A percentile compares a stretch with the other conserved stretches of the same genome.
phyloP scores from a whole-genome alignment of 306 rosid species.

The Cicer judaicum region DNA sequence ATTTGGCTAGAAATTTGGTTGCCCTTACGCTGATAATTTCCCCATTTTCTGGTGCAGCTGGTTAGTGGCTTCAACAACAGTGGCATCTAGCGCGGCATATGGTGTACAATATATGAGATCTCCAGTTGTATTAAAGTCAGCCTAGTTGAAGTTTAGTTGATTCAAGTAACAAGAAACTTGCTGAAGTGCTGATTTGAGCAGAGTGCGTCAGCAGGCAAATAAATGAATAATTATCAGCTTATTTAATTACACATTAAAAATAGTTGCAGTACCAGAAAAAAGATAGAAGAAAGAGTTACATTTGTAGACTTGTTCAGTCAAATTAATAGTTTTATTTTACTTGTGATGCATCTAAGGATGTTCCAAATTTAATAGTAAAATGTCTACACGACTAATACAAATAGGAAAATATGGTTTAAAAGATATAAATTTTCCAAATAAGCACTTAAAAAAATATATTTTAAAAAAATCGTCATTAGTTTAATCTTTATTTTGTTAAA shows the following conservation, averaged over 20 bases:
- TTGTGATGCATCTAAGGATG: not conserved
- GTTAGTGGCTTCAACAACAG: constrained; percentile 89
- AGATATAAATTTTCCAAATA: too few species aligned
- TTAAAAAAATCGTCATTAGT: too few species aligned
- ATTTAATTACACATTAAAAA: constrained; percentile 1
- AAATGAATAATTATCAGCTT: not conserved
- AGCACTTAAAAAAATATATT: too few species aligned
- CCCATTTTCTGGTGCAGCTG: constrained; percentile 62
- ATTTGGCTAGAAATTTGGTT: not conserved
- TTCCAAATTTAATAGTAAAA: not conserved
- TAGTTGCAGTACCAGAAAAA: not conserved
- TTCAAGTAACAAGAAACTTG: not conserved
- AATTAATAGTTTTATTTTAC: not conserved
- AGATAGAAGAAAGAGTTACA: not conserved
- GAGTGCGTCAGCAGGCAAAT: constrained; percentile 1
- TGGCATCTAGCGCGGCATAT: constrained; percentile 40
- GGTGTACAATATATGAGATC: constrained; percentile 37
- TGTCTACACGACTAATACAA: not conserved
- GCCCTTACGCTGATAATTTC: constrained; percentile 5
- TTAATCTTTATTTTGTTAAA: too few species aligned
- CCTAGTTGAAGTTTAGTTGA: constrained; percentile 30
- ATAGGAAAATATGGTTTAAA: too few species aligned
- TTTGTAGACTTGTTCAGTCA: not conserved
- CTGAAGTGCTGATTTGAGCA: constrained; percentile 2
- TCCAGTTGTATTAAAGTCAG: constrained; percentile 16